Base-by-base conservation (phyloP, 139 green algal species). In the Closterium sp. region DNA sequence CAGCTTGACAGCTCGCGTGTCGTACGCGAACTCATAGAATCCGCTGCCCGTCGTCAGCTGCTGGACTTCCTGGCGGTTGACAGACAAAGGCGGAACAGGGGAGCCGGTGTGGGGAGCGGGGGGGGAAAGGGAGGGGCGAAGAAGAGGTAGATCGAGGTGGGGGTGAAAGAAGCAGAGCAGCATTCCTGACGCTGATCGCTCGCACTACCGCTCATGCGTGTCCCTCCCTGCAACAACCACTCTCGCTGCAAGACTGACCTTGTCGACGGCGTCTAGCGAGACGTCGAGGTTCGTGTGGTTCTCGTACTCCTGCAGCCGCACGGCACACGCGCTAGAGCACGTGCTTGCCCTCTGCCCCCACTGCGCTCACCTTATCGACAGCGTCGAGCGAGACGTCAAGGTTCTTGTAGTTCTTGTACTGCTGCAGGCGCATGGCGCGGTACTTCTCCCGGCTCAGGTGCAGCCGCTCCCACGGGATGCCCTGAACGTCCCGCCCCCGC, bases 321-420 rank as follows among this genome's bases (percentile, higher is more conserved):
- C 6, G 36, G 4, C 36, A 55, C 6, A 55, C 36, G 36, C 6
- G 36, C 36, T 55, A 55, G 6, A 55, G 55, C 55, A 76, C 25
- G 55, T 28, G 55, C 55, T 16, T 19, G 55, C 12, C 9, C 55
- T 28, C 25, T 16, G 21, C 16, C 55, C 23, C 55, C 38, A 1
- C 9, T 4, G 55, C 55, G 55, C 83, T 21, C 86, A 93, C 88
- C 88, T 94, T 94, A 31, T 95, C 33, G 30, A 97, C 94, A n/a
- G 91, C 87, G 2, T 96, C 91, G 8, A 85, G 12, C 10, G 64
- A 28, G 1, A 89, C 43, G 35, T 95, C 90, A 23, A 96, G 85
- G 93, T 99, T 99, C 85, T 96, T 96, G 94, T 99, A 99, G 93
- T 98, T 98, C 33, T 94, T 92, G 95, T 98, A 98, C 91, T 96